phyloP scores from a whole-genome alignment of 2,329 filamentous ascomycete genomes.

The Alternaria conjuncta region DNA sequence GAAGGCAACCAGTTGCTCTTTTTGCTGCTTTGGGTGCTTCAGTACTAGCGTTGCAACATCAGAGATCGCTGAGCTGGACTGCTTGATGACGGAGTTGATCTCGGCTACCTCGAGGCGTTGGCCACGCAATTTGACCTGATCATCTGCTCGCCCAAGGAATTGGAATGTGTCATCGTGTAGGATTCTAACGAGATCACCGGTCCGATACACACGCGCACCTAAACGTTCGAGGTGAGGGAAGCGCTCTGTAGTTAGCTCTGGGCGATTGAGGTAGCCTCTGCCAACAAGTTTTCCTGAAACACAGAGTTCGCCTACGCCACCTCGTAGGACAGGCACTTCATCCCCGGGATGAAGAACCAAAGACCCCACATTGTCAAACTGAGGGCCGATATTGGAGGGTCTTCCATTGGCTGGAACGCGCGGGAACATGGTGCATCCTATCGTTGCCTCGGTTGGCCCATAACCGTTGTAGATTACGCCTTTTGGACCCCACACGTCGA shows the following conservation, averaged over 20 bases:
- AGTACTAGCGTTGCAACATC: constrained; percentile 80
- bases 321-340: constrained; percentile 73
- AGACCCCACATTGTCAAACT: constrained; percentile 86
- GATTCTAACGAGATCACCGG: constrained; percentile 85
- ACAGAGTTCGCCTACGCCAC: constrained; percentile 86
- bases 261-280: constrained; percentile 83
- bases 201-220: constrained; percentile 72
- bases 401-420: constrained; percentile 78
- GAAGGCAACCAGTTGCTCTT: constrained; percentile 84
- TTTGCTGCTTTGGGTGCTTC: constrained; percentile 73
- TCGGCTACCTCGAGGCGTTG: constrained; percentile 90
- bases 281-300: constrained; percentile 87
- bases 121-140: constrained; percentile 89
- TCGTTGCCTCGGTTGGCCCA: constrained; percentile 90
- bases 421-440: constrained; percentile 89
- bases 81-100: constrained; percentile 82
- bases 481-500: constrained; percentile 82
- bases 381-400: constrained; percentile 84
- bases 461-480: constrained; percentile 89
- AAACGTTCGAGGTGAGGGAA: constrained; percentile 69
- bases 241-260: constrained; percentile 75
- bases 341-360: constrained; percentile 77
- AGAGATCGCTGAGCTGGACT: constrained; percentile 62
- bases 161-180: constrained; percentile 82
- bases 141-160: constrained; percentile 86